Conservation (phyloP, 1,139 yeast species). For the Meyerozyma sp. region DNA sequence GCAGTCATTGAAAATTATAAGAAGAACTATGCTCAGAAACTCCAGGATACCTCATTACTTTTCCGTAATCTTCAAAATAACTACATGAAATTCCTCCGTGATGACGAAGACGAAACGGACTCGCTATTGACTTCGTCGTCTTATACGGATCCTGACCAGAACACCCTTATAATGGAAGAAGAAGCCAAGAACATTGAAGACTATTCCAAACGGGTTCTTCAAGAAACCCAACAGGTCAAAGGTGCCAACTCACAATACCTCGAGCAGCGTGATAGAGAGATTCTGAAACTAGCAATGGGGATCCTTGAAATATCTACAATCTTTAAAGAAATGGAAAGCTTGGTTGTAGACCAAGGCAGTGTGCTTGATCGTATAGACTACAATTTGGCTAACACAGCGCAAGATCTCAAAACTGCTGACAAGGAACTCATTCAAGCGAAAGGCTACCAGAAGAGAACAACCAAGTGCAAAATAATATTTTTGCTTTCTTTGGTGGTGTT, state of each 20-base stretch:
- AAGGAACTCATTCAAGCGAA: slow-evolving; percentile 74
- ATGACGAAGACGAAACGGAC: slow-evolving; percentile 55
- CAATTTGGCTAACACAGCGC: slow-evolving; percentile 73
- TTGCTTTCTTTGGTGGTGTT: slow-evolving; percentile 66
- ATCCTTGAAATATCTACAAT: slow-evolving; percentile 89
- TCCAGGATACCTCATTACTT: slow-evolving; percentile 70
- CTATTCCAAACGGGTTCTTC: slow-evolving; percentile 36
- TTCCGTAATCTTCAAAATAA: slow-evolving; percentile 86
- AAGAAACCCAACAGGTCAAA: slow-evolving; percentile 32
- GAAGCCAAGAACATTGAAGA: slow-evolving; percentile 35
- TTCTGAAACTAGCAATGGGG: slow-evolving; percentile 87
- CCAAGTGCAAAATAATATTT: slow-evolving; percentile 84
- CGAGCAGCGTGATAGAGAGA: slow-evolving; percentile 81
- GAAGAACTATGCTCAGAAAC: slow-evolving; percentile 76
- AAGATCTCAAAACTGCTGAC: slow-evolving; percentile 71
- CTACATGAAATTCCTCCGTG: slow-evolving; percentile 70
- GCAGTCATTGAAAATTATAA: slow-evolving; percentile 74
- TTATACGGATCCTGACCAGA: slow-evolving; percentile 6
- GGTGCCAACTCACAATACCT: slow-evolving; percentile 37
- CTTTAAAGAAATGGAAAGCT: slow-evolving; percentile 84
- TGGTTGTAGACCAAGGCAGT: slow-evolving; percentile 95
- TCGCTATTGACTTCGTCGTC: slow-evolving; percentile 11
- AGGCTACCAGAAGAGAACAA: slow-evolving; percentile 78
- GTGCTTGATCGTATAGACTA: slow-evolving; percentile 89
- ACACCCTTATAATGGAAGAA: slow-evolving; percentile 37